Percentiles rank a stretch among this genome's conserved stretches.
Conservation (phyloP, 1,284 basidiomycete species). For the Jaminaea rosea region DNA sequence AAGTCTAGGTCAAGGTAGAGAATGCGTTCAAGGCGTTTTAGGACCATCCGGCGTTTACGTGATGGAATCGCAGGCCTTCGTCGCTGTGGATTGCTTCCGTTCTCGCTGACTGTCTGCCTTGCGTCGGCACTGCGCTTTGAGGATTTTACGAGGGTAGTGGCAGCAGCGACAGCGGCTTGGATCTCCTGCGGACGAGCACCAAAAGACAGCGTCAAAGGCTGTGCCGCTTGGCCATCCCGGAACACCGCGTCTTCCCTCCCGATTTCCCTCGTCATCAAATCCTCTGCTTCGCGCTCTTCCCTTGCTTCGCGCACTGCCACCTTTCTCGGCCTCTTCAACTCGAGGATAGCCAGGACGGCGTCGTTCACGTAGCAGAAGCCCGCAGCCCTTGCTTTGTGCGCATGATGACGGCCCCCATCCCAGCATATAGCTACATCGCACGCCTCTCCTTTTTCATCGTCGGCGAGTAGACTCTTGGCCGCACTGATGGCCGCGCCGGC, state of each 20-base stretch:
- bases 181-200: too few relatives aligned
- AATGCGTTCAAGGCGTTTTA: conserved; percentile 19
- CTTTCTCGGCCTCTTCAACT: conserved; percentile 16
- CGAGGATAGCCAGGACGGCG: conserved; percentile 64
- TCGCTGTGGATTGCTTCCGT: not conserved
- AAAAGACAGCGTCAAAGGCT: too few relatives aligned
- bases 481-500: not conserved
- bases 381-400: conserved; percentile 1
- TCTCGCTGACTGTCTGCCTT: too few relatives aligned
- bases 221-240: too few relatives aligned
- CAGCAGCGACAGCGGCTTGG: too few relatives aligned
- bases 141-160: too few relatives aligned
- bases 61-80: not conserved
- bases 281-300: too few relatives aligned
- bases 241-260: too few relatives aligned
- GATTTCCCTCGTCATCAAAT: too few relatives aligned
- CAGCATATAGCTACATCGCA: not conserved
- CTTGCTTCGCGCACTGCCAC: not conserved
- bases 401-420: not conserved
- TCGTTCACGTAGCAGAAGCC: conserved; percentile 94
- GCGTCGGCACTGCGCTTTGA: too few relatives aligned
- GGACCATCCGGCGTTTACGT: conserved; percentile 6
- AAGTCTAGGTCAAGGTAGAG: conserved; percentile 79
- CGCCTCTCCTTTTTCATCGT: not conserved
- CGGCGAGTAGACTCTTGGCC: not conserved